Evolutionary conservation across 2,329 filamentous ascomycete genomes (phyloP).

Genomic region (Thelonectria blattea): DNA sequence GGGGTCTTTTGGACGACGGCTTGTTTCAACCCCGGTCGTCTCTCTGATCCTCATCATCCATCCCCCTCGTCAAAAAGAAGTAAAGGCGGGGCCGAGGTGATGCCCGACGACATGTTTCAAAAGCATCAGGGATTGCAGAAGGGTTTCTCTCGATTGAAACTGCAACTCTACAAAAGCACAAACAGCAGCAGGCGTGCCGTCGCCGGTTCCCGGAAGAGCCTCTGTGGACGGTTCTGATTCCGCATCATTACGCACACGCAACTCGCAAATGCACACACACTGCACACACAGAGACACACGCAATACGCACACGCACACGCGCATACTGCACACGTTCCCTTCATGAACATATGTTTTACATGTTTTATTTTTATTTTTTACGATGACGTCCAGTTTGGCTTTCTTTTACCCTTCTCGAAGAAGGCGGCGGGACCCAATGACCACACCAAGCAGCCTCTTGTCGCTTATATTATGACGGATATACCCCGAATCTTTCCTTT

Average conservation of each 20-base stretch:
- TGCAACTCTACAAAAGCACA: constrained; percentile 14
- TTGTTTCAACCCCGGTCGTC: constrained; percentile 32
- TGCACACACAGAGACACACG: neutral
- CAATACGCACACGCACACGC: neutral
- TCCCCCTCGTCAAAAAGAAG: neutral
- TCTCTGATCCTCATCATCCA: neutral
- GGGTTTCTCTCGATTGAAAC: constrained; percentile 21
- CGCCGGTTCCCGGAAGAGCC: constrained; percentile 9
- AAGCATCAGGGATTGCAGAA: constrained; percentile 20
- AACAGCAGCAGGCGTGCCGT: constrained; percentile 12
- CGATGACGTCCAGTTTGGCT: constrained; percentile 20
- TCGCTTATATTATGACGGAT: constrained; percentile 40
- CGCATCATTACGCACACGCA: neutral
- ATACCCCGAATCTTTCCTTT: constrained; percentile 39
- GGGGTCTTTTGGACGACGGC: constrained; percentile 20
- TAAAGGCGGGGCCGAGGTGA: constrained; percentile 31
- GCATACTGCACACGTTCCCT: constrained; percentile 8
- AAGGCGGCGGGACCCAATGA: constrained; percentile 25
- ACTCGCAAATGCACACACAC: too few species aligned
- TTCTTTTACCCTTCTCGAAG: constrained; percentile 28
- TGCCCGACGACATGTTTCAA: constrained; percentile 26
- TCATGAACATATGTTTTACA: constrained; percentile 1
- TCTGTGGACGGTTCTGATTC: neutral
- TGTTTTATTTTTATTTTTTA: constrained; percentile 13
- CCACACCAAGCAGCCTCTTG: constrained; percentile 30